These are phyloP conservation scores for Pichia kudriavzevii DNA, from an alignment of 1,139 yeast species.

Conservation along the genomic window DNA sequence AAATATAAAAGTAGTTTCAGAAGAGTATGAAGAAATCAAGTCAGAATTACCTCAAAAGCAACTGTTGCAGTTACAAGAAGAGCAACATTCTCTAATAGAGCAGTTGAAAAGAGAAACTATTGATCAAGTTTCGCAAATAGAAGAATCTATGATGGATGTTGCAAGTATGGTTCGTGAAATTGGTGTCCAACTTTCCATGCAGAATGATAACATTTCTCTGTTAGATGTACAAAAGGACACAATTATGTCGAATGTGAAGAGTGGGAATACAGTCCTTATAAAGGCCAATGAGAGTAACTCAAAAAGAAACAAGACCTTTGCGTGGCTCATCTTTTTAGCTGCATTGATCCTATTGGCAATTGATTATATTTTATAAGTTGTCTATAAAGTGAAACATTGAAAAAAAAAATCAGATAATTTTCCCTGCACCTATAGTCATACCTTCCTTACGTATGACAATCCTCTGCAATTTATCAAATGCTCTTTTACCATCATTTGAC, in stretches of 20 bases:
- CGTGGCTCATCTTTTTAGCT: conserved; percentile 44
- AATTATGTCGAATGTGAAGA: conserved; percentile 57
- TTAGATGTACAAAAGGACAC: conserved; percentile 66
- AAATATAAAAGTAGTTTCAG: conserved; percentile 11
- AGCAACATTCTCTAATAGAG: conserved; percentile 65
- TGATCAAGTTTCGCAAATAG: conserved; percentile 61
- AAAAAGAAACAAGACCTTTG: conserved; percentile 53
- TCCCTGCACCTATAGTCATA: conserved; percentile 81
- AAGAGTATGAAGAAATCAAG: conserved; percentile 17
- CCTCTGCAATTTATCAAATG: conserved; percentile 51
- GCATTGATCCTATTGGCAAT: conserved; percentile 57
- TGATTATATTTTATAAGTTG: conserved; percentile 43
- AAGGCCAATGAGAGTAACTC: conserved; percentile 69
- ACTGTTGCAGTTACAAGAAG: conserved; percentile 59
- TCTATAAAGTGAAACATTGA: not conserved
- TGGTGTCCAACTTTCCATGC: conserved; percentile 65
- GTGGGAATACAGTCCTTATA: conserved; percentile 68
- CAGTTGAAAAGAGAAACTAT: conserved; percentile 58
- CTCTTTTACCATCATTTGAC: not conserved
- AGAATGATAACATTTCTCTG: conserved; percentile 63
- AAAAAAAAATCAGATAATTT: conserved; percentile 27
- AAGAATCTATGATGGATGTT: conserved; percentile 72
- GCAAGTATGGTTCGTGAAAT: conserved; percentile 73
- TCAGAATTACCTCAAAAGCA: conserved; percentile 36
- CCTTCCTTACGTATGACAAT: conserved; percentile 85